phyloP scores from a whole-genome alignment of 2,329 filamentous ascomycete species.

The Colletotrichum kahawae region DNA sequence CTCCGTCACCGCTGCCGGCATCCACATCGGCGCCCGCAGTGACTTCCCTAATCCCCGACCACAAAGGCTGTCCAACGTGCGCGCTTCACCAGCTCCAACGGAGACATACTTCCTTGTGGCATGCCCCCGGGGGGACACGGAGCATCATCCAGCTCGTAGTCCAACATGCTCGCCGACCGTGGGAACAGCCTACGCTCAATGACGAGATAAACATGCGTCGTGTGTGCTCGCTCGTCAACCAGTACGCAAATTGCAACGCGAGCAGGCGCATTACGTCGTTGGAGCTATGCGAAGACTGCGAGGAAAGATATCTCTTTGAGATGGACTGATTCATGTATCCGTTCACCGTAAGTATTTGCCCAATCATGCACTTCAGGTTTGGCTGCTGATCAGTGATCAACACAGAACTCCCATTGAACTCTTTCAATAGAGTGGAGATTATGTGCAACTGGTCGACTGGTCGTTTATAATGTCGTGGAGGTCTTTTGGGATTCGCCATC shows the following conservation, averaged over 20 bases:
- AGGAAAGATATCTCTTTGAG: background rate
- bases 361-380: background rate
- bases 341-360: background rate
- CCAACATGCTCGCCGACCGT: background rate
- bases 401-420: background rate
- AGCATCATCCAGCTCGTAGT: background rate
- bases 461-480: background rate
- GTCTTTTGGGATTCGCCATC: background rate
- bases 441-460: background rate
- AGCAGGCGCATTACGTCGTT: background rate
- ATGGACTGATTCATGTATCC: background rate
- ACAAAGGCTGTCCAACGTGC: background rate
- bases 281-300: background rate
- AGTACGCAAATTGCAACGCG: background rate
- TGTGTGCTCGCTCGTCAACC: background rate
- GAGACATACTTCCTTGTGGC: background rate
- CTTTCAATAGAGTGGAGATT: background rate
- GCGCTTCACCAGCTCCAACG: background rate
- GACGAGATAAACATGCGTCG: background rate
- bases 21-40: background rate
- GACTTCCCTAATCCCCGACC: background rate
- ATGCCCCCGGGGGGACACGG: background rate
- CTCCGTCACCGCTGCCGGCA: background rate
- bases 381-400: background rate
- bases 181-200: background rate